Conservation (phyloP, 1,139 yeast species). For the Magnusiomyces paraingens region DNA sequence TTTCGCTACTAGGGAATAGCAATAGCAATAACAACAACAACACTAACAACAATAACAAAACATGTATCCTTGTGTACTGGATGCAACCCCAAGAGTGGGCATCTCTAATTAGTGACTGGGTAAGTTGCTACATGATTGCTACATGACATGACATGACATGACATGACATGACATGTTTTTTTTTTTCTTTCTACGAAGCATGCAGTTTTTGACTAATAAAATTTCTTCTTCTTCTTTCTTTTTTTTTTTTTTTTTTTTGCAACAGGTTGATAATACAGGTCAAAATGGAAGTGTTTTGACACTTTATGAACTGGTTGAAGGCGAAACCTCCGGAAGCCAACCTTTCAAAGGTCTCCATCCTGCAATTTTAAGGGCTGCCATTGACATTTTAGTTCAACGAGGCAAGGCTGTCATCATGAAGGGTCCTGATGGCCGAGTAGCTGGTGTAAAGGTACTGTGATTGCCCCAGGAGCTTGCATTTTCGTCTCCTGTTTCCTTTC, state of each 20-base stretch:
- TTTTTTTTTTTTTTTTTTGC: neutral
- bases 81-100: constrained; percentile 74
- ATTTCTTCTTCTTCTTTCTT: neutral
- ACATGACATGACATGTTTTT: neutral
- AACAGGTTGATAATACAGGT: constrained; percentile 55
- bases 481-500: too few species aligned
- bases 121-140: neutral
- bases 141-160: too few species aligned
- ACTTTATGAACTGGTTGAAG: constrained; percentile 64
- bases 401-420: constrained; percentile 39
- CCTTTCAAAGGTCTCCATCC: constrained; percentile 62
- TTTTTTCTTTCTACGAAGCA: too few species aligned
- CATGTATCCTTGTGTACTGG: constrained; percentile 60
- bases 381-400: constrained; percentile 55
- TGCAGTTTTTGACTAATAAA: neutral
- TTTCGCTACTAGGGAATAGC: constrained; percentile 2
- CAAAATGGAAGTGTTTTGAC: constrained; percentile 76
- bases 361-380: constrained; percentile 46
- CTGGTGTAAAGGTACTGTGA: constrained; percentile 30
- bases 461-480: neutral
- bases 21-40: constrained; percentile 1
- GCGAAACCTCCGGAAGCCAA: constrained; percentile 52
- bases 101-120: constrained; percentile 49
- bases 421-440: constrained; percentile 31
- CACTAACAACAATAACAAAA: constrained; percentile 4